Evolutionary conservation across 108 stramenopile genomes (phyloP), one percentile per base, ranked within the genome.

Genomic region (Nitzschia inconspicua): DNA sequence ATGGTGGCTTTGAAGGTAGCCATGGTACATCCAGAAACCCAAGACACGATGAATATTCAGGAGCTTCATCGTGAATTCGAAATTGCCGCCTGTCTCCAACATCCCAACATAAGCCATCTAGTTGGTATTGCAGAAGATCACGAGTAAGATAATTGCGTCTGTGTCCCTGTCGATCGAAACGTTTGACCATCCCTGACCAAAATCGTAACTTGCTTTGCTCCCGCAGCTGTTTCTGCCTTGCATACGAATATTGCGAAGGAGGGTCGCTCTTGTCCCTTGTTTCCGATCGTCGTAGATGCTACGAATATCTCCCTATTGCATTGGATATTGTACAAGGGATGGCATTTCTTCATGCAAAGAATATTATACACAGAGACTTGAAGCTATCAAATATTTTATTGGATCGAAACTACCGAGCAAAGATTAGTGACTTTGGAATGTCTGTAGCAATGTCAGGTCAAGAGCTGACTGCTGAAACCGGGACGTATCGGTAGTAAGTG

Each of bases 391-490:
- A 57, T 22, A 20, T 57, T 22, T 22, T 52, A 7, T 55, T 65
- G 5, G 54, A 58, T n/a, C 40, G 23, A 4, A 19, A 40, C 5
- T 16, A 9, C 9, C 10, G 19, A 41, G 56, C 44, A 16, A 65
- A 66, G 30, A 16, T 72, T 4, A 66, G 46, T 22, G 57, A 66
- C 40, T 66, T 66, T 59, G 65, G 65, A 19, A 32, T 66, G 57
- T 44, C 20, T 52, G 52, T 72, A 28, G 71, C 62, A 13, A 65
- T 62, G 43, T 18, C 20, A 28, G 73, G 76, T 9, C 65, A 72
- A 47, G 84, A 83, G 18, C 77, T 80, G 24, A 83, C 85, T 9
- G 85, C 82, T 2, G 85, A 86, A 47, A 86, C 82, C 7, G 83
- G 86, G 1, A 84, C 86, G 2, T 84, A 83, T 56, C 63, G 86